Evolutionary conservation across 2,329 filamentous ascomycete genomes (phyloP), one percentile per base, ranked within the genome.

Genomic region (Fusarium brevicatenulatum): DNA sequence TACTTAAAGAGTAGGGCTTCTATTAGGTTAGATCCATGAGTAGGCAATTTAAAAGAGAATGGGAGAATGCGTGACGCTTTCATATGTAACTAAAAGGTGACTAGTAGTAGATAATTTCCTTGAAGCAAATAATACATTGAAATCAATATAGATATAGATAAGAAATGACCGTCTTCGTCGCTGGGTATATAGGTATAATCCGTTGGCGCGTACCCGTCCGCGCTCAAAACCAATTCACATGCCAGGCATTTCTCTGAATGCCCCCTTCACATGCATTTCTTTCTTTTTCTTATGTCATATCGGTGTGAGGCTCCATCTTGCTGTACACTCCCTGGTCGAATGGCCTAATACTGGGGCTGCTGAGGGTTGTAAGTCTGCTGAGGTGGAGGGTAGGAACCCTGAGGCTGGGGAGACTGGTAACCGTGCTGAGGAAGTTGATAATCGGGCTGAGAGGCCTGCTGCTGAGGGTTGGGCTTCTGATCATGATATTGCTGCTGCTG

Each of bases 111-210:
- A 40, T 43, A 21, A n/a, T 42, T 42, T 40, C 32, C n/a, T 44
- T 71, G 42, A 63, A 72, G 43, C 19, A 53, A 43, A 54, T 30
- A 7, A 34, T 52, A 34, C 10, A 16, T 53, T 21, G 23, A 44
- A 47, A 9, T 32, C 16, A 50, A 34, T 46, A 32, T 25, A 43
- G 36, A 58, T 63, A 63, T 18, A 61, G 58, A 63, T 23, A 59
- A 64, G 63, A 53, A 57, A 75, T 69, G 62, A 68, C 63, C 23
- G 60, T 75, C 42, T 70, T 56, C 46, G 62, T 70, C 71, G 68
- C 68, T 76, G 72, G 74, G 76, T 78, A 77, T 77, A 77, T 76
- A 73, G 66, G 76, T 77, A 78, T 76, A 74, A 70, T 78, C 68
- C 59, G 55, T 69, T 55, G 47, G 58, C 59, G 63, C 56, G 63